A percentile compares a stretch with the other conserved stretches of the same genome.
Conservation (phyloP, 2,329 filamentous ascomycete genomes). For the Stachybotrys elegans region DNA sequence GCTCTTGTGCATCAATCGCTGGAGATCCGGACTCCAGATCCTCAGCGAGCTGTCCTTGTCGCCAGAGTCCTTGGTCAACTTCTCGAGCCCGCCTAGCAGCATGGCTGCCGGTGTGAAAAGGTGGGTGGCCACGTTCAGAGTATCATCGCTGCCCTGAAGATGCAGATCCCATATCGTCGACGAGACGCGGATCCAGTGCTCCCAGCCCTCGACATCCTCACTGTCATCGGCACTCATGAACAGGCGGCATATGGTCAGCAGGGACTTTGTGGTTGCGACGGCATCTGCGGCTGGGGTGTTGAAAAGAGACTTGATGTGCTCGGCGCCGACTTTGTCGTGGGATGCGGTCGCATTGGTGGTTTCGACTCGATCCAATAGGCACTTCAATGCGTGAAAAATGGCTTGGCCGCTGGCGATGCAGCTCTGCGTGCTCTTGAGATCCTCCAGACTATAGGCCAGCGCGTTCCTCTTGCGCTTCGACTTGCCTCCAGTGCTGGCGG, state of each 20-base stretch:
- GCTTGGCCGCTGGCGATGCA: conserved; percentile 43
- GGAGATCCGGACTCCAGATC: conserved; percentile 41
- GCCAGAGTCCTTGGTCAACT: conserved; percentile 13
- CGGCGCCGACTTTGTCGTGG: conserved; percentile 47
- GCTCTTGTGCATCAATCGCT: conserved; percentile 43
- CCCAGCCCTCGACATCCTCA: conserved; percentile 31
- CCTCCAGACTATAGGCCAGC: conserved; percentile 31
- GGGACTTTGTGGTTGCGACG: conserved; percentile 37
- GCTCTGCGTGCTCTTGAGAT: conserved; percentile 31
- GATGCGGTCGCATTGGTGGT: conserved; percentile 26
- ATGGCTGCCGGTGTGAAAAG: conserved; percentile 33
- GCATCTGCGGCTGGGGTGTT: conserved; percentile 43
- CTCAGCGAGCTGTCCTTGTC: conserved; percentile 13
- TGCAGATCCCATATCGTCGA: conserved; percentile 49
- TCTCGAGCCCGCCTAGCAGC: conserved; percentile 36
- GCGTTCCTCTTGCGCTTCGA: conserved; percentile 43
- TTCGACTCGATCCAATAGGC: conserved; percentile 41
- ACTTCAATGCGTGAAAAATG: conserved; percentile 40
- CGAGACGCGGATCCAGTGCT: conserved; percentile 43
- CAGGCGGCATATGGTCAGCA: conserved; percentile 39
- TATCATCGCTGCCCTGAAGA: conserved; percentile 43
- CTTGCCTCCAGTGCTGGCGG: conserved; percentile 14
- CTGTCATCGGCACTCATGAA: conserved; percentile 25
- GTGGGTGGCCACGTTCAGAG: conserved; percentile 40
- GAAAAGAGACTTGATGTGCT: conserved; percentile 55